Percentiles rank a stretch among this genome's conserved stretches.
These are phyloP conservation scores for Penicillium sp. DNA, from an alignment of 2,329 filamentous ascomycete species.

Conservation along the genomic window DNA sequence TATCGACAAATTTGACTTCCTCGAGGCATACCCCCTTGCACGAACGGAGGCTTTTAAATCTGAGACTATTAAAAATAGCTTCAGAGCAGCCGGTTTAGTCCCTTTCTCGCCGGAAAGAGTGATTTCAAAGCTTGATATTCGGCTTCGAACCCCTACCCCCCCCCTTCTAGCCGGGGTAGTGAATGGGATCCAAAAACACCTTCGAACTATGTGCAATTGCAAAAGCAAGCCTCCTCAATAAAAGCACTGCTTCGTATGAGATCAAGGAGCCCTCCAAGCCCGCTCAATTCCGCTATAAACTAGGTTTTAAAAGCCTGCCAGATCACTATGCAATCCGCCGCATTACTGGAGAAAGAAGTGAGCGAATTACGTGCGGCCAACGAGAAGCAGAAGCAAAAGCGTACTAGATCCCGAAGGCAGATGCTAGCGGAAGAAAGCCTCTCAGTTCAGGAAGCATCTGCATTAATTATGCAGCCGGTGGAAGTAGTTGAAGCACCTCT, in stretches of 20 bases:
- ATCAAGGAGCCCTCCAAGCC: neutral
- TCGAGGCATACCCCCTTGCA: accelerated
- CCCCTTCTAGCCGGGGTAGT: too few species aligned
- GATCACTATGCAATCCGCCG: neutral
- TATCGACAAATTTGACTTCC: too few species aligned
- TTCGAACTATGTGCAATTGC: too few species aligned
- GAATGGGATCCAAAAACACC: too few species aligned
- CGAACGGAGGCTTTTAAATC: too few species aligned
- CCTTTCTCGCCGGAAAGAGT: accelerated
- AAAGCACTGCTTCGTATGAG: neutral
- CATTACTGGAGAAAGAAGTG: neutral
- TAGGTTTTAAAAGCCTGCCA: slow-evolving; percentile 5
- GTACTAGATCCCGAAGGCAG: neutral
- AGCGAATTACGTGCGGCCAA: neutral
- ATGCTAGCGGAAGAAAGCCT: neutral
- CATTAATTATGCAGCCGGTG: neutral
- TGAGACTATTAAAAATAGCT: too few species aligned
- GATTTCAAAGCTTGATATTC: too few species aligned
- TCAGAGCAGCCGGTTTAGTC: too few species aligned
- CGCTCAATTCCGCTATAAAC: neutral
- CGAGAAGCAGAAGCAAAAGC: neutral
- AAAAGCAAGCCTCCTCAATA: slow-evolving; percentile 3
- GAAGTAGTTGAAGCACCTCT: neutral
- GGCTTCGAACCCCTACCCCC: too few species aligned
- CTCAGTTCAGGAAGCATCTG: neutral